Evolutionary conservation across 306 rosid species (phyloP).

Genomic region (Prunus mume): DNA sequence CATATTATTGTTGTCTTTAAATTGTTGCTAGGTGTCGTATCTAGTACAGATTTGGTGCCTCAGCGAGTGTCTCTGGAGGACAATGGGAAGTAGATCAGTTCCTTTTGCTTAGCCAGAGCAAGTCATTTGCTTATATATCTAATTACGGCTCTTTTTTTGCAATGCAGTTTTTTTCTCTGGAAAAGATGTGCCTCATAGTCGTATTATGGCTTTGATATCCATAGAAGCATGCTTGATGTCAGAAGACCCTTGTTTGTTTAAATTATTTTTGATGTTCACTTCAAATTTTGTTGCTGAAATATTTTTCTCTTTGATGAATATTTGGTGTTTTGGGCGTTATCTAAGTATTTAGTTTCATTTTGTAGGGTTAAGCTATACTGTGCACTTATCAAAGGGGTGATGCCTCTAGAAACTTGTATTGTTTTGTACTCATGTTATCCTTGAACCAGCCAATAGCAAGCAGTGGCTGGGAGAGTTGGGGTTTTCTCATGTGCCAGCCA

Average conservation of each 20-base stretch:
- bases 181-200: not conserved
- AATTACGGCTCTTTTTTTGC: conserved; percentile 20
- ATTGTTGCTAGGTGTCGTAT: conserved; percentile 44
- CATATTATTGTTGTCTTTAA: conserved; percentile 21
- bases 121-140: conserved; percentile 15
- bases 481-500: conserved; percentile 31
- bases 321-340: conserved; percentile 16
- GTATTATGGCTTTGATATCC: conserved; percentile 25
- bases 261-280: not conserved
- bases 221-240: conserved; percentile 23
- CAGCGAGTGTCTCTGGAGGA: conserved; percentile 44
- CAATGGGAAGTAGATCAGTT: conserved; percentile 48
- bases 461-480: conserved; percentile 38
- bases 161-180: conserved; percentile 26
- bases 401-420: conserved; percentile 20
- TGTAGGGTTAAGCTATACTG: conserved; percentile 14
- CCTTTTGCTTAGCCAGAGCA: conserved; percentile 34
- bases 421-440: conserved; percentile 24
- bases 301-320: not conserved
- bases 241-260: too few relatives aligned
- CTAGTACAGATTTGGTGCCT: conserved; percentile 52
- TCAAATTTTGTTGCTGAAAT: conserved; percentile 13
- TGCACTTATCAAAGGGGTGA: conserved; percentile 20
- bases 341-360: conserved; percentile 21
- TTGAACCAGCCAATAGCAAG: conserved; percentile 13